Conservation (phyloP, 257 asterid species). For the Vinca minor region DNA sequence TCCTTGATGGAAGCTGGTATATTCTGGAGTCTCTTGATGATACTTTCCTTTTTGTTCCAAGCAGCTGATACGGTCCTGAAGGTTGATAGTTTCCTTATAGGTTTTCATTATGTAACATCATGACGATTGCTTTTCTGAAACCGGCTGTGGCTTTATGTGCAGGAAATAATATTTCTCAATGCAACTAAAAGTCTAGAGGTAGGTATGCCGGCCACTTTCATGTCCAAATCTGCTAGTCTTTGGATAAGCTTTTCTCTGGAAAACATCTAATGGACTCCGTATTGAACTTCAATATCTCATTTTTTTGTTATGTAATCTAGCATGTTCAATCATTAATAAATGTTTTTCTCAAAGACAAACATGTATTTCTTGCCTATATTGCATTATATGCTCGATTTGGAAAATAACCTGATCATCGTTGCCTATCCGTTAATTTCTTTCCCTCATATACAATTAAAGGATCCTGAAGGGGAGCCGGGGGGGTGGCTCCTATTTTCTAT, state of each 20-base stretch:
- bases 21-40: conserved; percentile 93
- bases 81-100: conserved; percentile 40
- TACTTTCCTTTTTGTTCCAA: conserved; percentile 81
- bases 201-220: conserved; percentile 15
- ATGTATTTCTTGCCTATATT: not conserved
- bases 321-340: not conserved
- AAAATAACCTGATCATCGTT: too few species aligned
- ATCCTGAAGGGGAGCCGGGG: too few species aligned
- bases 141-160: conserved; percentile 18
- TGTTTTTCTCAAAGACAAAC: not conserved
- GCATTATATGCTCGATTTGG: too few species aligned
- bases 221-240: conserved; percentile 14
- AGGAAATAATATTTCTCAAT: conserved; percentile 84
- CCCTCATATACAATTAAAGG: too few species aligned
- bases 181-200: conserved; percentile 81
- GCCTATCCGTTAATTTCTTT: too few species aligned
- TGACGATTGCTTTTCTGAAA: conserved; percentile 25
- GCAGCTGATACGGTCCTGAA: conserved; percentile 93
- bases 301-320: not conserved
- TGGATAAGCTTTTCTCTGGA: not conserved
- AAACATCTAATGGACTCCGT: not conserved
- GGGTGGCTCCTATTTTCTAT: too few species aligned
- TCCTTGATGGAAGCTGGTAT: conserved; percentile 79
- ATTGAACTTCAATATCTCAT: not conserved
- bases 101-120: conserved; percentile 11